Base-by-base conservation (phyloP, 495 filamentous ascomycete species). In the Friedmanniomyces endolithicus region DNA sequence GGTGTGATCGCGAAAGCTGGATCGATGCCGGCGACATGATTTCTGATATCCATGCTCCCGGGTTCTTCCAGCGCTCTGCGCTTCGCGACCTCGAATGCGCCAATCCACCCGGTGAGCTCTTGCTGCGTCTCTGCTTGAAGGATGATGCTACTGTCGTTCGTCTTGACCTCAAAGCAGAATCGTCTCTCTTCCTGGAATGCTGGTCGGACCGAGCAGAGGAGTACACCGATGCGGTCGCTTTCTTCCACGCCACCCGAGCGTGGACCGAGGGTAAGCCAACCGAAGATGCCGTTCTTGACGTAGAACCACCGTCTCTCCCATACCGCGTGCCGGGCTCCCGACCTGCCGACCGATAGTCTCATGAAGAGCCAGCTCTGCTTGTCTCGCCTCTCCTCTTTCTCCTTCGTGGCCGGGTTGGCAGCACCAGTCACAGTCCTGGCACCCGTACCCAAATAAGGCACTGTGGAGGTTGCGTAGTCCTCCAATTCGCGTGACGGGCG, bases 131-230 rank as follows among this genome's bases (percentile, higher is more conserved):
- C 94, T 6, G 92, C 87, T 69, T 98, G 92, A 25, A 98, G 73
- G 52, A 95, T 70, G 40, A 95, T 82, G 46, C 81, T 89, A 62
- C 83, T 86, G 63, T 90, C 94, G 67, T 96, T 98, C 14, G 92
- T 98, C 74, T 96, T 98, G 61, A 98, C 88, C 69, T 97, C 94
- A 64, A 97, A 98, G 65, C 94, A 95, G 67, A 96, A 97, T 27
- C 94, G 77, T 34, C 92, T 80, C 60, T 98, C 92, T 66, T 98
- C 92, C 61, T 88, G 83, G 39, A 90, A 84, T 2, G 90, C 90
- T 9, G 88, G 87, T 56, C 90, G 85, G 49, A 90, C 84, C 63
- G 84, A 94, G 64, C 92, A 98, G 29, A 98, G 82, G 25, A 98
- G 70, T 9, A 98, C 92, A 20, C 92, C 92, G 58, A 95, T 94